Percentiles rank a stretch among this genome's conserved stretches.
These are phyloP conservation scores for Tolypocladium ovalisporum DNA, from an alignment of 2,329 filamentous ascomycete genomes.

Conservation along the genomic window DNA sequence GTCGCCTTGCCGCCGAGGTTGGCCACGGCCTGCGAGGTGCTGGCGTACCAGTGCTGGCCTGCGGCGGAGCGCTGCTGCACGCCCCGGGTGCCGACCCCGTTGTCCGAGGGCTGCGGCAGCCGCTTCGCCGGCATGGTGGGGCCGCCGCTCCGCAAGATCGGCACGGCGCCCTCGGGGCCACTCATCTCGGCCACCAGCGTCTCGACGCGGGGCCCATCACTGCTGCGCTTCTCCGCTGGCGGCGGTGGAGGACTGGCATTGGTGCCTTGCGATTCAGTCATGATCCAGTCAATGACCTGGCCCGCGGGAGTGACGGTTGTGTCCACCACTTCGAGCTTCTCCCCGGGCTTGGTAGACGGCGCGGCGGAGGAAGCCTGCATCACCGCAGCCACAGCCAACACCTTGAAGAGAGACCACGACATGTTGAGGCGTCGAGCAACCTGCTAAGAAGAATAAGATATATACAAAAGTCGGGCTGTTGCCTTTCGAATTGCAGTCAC, in stretches of 20 bases:
- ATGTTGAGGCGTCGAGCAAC: not conserved
- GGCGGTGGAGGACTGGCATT: constrained; percentile 4
- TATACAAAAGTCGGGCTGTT: not conserved
- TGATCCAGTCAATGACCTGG: constrained; percentile 10
- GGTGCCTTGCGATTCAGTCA: constrained; percentile 6
- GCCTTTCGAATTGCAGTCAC: not conserved
- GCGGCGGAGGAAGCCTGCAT: not conserved
- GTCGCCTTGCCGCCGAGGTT: constrained; percentile 7
- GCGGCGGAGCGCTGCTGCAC: not conserved
- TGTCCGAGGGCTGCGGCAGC: constrained; percentile 1
- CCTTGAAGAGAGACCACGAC: not conserved
- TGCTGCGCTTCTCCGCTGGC: not conserved
- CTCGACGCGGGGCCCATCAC: not conserved
- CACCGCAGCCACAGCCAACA: not conserved
- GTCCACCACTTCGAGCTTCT: constrained; percentile 4
- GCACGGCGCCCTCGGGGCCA: constrained; percentile 9
- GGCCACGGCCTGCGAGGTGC: constrained; percentile 2
- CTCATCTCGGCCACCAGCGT: not conserved
- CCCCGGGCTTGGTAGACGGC: not conserved
- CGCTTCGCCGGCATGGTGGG: constrained; percentile 5
- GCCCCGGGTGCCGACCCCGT: not conserved
- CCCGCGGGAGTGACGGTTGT: constrained; percentile 5
- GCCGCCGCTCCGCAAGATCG: constrained; percentile 6
- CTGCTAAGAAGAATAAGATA: not conserved
- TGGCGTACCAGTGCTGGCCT: constrained; percentile 11